Conservation (phyloP, 2,329 filamentous ascomycete genomes). For the Chalaropsis thielavioides region DNA sequence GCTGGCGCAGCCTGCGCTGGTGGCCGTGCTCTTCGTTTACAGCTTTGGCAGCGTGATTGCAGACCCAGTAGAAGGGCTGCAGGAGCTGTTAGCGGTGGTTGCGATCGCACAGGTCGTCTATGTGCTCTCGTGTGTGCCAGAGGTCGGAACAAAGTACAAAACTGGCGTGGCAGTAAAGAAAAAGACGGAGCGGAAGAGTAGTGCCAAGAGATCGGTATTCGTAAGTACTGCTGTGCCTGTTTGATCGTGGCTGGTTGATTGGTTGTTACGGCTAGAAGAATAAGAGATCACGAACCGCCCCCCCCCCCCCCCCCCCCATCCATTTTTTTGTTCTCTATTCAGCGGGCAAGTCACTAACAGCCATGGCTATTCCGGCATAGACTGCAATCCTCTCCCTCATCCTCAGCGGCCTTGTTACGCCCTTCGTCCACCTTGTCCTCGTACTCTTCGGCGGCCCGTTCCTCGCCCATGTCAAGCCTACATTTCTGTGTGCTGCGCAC, state of each 20-base stretch:
- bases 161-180: slow-evolving; percentile 30
- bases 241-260: background rate
- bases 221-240: slow-evolving; percentile 26
- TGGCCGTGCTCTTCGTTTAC: slow-evolving; percentile 44
- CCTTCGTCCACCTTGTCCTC: slow-evolving; percentile 47
- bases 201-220: slow-evolving; percentile 32
- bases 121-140: slow-evolving; percentile 47
- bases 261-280: background rate
- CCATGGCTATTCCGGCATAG: background rate
- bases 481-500: slow-evolving; percentile 66
- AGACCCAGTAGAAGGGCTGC: slow-evolving; percentile 52
- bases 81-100: slow-evolving; percentile 46
- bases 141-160: slow-evolving; percentile 34
- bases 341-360: background rate
- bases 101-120: slow-evolving; percentile 50
- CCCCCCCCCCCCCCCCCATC: too few relatives aligned
- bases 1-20: slow-evolving; percentile 47
- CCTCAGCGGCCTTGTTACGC: slow-evolving; percentile 56
- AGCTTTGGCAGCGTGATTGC: slow-evolving; percentile 53
- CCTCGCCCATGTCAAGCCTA: slow-evolving; percentile 65
- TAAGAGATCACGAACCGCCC: background rate
- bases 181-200: slow-evolving; percentile 42
- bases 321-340: background rate
- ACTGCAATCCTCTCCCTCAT: slow-evolving; percentile 28
- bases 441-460: slow-evolving; percentile 87